phyloP scores from a whole-genome alignment of 768 basidiomycete genomes.

The Gloeostereum incarnatum region DNA sequence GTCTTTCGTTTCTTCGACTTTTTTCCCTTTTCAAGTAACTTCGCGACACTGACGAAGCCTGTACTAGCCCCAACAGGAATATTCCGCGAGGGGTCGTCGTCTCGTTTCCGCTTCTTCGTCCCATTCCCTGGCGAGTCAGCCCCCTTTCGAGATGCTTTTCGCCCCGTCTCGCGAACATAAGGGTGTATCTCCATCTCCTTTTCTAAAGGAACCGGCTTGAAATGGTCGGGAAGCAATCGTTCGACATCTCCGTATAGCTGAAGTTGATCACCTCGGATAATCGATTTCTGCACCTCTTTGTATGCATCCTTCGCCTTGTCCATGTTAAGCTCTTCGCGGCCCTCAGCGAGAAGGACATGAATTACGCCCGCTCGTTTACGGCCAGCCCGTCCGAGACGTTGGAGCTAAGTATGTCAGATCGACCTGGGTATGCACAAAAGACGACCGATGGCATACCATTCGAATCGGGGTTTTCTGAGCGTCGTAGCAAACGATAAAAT shows the following conservation, averaged over 20 bases:
- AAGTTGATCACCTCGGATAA: conserved; percentile 76
- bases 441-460: conserved; percentile 51
- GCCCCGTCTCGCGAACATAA: conserved; percentile 45
- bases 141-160: conserved; percentile 24
- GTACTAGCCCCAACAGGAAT: conserved; percentile 64
- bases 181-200: conserved; percentile 77
- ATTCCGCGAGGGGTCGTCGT: conserved; percentile 58
- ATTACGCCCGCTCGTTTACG: conserved; percentile 84
- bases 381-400: conserved; percentile 92
- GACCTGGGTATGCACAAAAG: background rate
- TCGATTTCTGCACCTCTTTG: conserved; percentile 80
- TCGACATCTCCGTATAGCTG: conserved; percentile 92
- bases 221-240: conserved; percentile 70
- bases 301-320: conserved; percentile 82
- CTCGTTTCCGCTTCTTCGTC: conserved; percentile 64
- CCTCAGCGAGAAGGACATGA: conserved; percentile 86
- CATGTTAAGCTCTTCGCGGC: conserved; percentile 86
- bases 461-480: conserved; percentile 94
- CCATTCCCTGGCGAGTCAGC: conserved; percentile 19
- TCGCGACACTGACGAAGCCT: conserved; percentile 63
- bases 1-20: conserved; percentile 37
- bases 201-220: conserved; percentile 72
- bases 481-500: conserved; percentile 94
- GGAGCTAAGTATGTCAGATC: conserved; percentile 47
- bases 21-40: conserved; percentile 44